phyloP scores from a whole-genome alignment of 371 early-diverging fungal species.

The Rhizomucor pusillus region DNA sequence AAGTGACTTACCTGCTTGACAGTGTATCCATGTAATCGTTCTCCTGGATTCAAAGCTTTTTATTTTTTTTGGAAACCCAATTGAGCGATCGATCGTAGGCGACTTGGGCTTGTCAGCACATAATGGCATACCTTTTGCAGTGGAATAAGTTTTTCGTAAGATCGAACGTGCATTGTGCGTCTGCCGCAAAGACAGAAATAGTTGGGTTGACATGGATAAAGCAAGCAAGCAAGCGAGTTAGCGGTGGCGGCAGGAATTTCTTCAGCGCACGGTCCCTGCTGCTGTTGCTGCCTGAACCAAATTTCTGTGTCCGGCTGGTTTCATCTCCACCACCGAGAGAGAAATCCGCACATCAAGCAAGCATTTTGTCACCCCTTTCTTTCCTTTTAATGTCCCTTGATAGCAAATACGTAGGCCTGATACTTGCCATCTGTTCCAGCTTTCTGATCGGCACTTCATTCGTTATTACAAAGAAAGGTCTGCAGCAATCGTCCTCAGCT shows the following conservation, averaged over 20 bases:
- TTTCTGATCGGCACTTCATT: slow-evolving; percentile 80
- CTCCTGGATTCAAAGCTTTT: slow-evolving; percentile 17
- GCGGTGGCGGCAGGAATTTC: too few species aligned
- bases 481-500: slow-evolving; percentile 12
- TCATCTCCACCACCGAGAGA: too few species aligned
- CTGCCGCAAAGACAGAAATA: slow-evolving; percentile 6
- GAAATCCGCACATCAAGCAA: not conserved
- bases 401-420: slow-evolving; percentile 81
- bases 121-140: not conserved
- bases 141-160: not conserved
- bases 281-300: too few species aligned
- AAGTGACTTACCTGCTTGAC: slow-evolving; percentile 16
- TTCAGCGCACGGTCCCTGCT: too few species aligned
- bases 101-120: too few species aligned
- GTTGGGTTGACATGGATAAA: slow-evolving; percentile 5
- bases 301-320: too few species aligned
- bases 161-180: not conserved
- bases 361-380: slow-evolving; percentile 5
- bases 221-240: too few species aligned
- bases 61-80: too few species aligned
- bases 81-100: not conserved
- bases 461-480: slow-evolving; percentile 85
- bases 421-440: slow-evolving; percentile 80
- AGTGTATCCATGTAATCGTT: slow-evolving; percentile 24
- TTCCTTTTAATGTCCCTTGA: slow-evolving; percentile 37